These are phyloP conservation scores for Strobilomyces dryophilus DNA, from an alignment of 768 basidiomycete genomes.

Conservation along the genomic window DNA sequence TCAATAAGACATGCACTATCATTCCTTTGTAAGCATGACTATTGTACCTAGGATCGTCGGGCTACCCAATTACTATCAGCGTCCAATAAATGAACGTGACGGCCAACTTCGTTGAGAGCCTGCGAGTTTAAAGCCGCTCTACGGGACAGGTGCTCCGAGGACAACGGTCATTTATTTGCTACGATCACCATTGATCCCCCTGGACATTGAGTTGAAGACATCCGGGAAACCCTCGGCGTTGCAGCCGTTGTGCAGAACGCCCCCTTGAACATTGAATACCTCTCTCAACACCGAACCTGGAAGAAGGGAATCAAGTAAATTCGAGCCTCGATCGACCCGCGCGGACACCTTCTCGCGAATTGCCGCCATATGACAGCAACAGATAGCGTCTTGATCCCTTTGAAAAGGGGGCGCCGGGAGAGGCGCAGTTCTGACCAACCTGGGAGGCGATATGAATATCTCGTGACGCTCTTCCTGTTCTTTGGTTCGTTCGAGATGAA, in stretches of 20 bases:
- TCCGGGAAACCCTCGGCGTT: conserved; percentile 5
- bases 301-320: conserved; percentile 10
- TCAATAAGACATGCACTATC: neutral
- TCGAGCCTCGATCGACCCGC: conserved; percentile 7
- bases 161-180: conserved; percentile 1
- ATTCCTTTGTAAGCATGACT: neutral
- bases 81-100: neutral
- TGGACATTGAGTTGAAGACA: conserved; percentile 2
- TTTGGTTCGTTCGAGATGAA: conserved; percentile 5
- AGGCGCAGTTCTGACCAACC: neutral
- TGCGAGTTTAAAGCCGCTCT: conserved; percentile 6
- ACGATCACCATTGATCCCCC: neutral
- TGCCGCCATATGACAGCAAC: neutral
- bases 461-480: too few species aligned
- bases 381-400: neutral
- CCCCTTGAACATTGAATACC: conserved; percentile 4
- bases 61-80: neutral
- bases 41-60: conserved; percentile 1
- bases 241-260: neutral
- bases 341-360: neutral
- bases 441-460: too few species aligned
- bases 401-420: neutral
- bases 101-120: conserved; percentile 7
- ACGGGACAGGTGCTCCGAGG: conserved; percentile 12
- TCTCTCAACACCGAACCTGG: conserved; percentile 3